These are phyloP conservation scores for Nemania diffusa DNA, from an alignment of 2,329 filamentous ascomycete species.

Conservation along the genomic window DNA sequence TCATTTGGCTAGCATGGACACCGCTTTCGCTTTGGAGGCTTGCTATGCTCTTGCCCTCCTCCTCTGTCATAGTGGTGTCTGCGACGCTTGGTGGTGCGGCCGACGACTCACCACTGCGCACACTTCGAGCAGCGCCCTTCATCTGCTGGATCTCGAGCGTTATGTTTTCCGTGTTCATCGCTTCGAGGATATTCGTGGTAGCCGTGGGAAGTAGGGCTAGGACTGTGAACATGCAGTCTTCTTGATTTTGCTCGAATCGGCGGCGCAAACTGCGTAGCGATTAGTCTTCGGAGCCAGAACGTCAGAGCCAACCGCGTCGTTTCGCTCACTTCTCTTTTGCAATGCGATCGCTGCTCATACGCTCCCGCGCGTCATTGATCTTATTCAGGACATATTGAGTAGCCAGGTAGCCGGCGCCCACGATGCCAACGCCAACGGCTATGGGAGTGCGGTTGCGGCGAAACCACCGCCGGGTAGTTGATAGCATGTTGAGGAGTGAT, in stretches of 20 bases:
- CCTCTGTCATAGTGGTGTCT: constrained; percentile 80
- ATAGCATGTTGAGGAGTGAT: constrained; percentile 61
- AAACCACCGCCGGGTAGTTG: constrained; percentile 87
- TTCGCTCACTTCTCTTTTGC: constrained; percentile 88
- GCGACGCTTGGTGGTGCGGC: constrained; percentile 65
- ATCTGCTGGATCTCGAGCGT: constrained; percentile 95
- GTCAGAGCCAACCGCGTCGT: background rate
- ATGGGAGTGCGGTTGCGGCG: constrained; percentile 90
- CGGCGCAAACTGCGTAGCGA: constrained; percentile 76
- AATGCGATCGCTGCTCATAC: constrained; percentile 95
- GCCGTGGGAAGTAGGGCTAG: constrained; percentile 94
- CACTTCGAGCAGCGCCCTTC: constrained; percentile 76
- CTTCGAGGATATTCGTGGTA: constrained; percentile 86
- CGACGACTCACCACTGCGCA: constrained; percentile 64
- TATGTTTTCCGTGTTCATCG: constrained; percentile 90
- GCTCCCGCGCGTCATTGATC: constrained; percentile 91
- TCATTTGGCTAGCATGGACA: constrained; percentile 82
- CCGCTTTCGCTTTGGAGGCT: constrained; percentile 85
- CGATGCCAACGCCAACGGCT: constrained; percentile 85
- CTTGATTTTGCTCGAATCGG: constrained; percentile 98
- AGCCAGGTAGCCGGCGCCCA: constrained; percentile 90
- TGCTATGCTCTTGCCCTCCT: constrained; percentile 80
- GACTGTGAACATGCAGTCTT: constrained; percentile 97
- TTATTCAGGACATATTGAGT: constrained; percentile 93
- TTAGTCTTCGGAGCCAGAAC: constrained; percentile 1